Evolutionary conservation across 23 red algal genomes (phyloP).

Genomic region (Agarophyton chilense): DNA sequence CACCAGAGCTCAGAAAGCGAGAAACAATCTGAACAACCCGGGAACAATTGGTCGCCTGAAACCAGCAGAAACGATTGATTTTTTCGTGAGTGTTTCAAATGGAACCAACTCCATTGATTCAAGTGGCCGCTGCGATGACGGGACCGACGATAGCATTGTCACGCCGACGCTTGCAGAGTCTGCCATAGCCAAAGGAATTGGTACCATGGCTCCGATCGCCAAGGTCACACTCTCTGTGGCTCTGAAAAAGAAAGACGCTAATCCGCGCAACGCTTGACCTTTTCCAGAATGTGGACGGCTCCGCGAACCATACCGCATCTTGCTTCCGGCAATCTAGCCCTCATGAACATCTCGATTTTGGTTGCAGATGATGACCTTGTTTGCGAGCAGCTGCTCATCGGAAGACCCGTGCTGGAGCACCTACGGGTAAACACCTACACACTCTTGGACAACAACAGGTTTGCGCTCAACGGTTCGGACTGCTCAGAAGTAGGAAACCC

Average conservation of each 20-base stretch:
- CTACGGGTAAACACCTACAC: slow-evolving; percentile 1
- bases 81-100: background rate
- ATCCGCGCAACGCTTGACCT: background rate
- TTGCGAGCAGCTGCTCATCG: background rate
- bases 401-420: slow-evolving; percentile 2
- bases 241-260: background rate
- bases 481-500: background rate
- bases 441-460: background rate
- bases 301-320: background rate
- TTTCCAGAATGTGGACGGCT: background rate
- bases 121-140: slow-evolving; percentile 1
- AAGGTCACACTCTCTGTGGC: no score
- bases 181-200: background rate
- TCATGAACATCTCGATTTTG: background rate
- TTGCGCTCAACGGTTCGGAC: background rate
- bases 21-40: background rate
- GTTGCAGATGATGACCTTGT: slow-evolving; percentile 11
- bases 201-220: background rate
- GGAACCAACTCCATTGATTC: background rate
- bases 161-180: background rate
- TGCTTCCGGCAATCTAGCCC: background rate
- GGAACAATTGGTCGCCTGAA: background rate
- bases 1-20: slow-evolving; percentile 5
- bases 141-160: slow-evolving; percentile 29
- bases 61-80: background rate